Conservation (phyloP, 345 rosid genomes). For the Populus ilicifolia region DNA sequence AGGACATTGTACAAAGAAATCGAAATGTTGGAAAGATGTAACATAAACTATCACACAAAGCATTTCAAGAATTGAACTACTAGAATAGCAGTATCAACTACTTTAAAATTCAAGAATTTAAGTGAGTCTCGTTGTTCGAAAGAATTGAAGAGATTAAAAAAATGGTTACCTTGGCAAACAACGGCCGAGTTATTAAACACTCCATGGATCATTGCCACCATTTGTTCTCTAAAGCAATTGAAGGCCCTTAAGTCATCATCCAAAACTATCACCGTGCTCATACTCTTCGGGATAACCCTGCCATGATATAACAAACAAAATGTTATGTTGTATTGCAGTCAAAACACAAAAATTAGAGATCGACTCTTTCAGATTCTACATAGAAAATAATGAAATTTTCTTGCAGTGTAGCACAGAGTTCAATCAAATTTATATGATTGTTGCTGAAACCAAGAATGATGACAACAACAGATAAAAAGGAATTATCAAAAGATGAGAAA, state of each 20-base stretch:
- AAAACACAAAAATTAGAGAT: not conserved
- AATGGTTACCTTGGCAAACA: not conserved
- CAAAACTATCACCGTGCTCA: not conserved
- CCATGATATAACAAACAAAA: not conserved
- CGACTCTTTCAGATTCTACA: not conserved
- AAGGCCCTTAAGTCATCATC: not conserved
- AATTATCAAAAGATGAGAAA: not conserved
- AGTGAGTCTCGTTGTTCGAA: not conserved
- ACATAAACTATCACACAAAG: not conserved
- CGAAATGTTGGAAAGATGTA: not conserved
- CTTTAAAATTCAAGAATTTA: not conserved
- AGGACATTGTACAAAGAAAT: not conserved
- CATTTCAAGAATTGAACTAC: not conserved
- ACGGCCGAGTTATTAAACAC: not conserved
- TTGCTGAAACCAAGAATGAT: not conserved
- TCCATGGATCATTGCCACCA: not conserved
- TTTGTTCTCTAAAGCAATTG: not conserved
- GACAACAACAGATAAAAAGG: not conserved
- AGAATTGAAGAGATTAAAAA: not conserved
- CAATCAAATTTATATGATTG: not conserved
- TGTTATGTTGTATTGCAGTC: not conserved
- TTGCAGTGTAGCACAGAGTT: not conserved
- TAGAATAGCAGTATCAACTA: not conserved
- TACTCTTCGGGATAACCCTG: not conserved
- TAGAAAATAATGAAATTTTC: no score